Evolutionary conservation across 163 green algal species (phyloP).

Genomic region (Coccomyxa subellipsoidea): DNA sequence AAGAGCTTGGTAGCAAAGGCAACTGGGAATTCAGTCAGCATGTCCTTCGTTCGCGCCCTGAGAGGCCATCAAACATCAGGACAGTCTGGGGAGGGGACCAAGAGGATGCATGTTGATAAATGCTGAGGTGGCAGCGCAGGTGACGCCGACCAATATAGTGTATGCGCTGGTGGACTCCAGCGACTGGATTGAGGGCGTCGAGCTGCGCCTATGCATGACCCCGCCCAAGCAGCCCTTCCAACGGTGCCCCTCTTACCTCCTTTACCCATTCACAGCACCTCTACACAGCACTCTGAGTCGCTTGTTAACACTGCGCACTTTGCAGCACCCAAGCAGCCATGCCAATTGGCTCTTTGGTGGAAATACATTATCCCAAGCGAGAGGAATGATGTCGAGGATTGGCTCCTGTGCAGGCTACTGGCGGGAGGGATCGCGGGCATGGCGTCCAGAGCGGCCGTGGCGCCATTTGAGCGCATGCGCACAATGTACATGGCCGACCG

Average conservation of each 20-base stretch:
- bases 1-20: no score
- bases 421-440: constrained; percentile 57
- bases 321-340: no score
- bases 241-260: background rate
- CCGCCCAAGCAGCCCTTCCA: constrained; percentile 7
- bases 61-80: no score
- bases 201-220: constrained; percentile 1
- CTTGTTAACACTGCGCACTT: background rate
- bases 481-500: constrained; percentile 20
- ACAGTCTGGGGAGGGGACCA: no score
- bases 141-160: constrained; percentile 4
- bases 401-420: constrained; percentile 37
- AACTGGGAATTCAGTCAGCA: no score
- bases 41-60: no score
- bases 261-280: background rate
- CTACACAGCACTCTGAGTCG: no score
- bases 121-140: background rate
- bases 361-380: no score
- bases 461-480: constrained; percentile 57
- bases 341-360: no score
- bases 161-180: constrained; percentile 3
- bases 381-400: no score
- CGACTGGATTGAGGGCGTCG: background rate
- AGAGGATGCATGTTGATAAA: background rate
- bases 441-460: constrained; percentile 60